These are phyloP conservation scores for Limnomonas spitsbergensis DNA, from an alignment of 139 green algal genomes.

Conservation along the genomic window DNA sequence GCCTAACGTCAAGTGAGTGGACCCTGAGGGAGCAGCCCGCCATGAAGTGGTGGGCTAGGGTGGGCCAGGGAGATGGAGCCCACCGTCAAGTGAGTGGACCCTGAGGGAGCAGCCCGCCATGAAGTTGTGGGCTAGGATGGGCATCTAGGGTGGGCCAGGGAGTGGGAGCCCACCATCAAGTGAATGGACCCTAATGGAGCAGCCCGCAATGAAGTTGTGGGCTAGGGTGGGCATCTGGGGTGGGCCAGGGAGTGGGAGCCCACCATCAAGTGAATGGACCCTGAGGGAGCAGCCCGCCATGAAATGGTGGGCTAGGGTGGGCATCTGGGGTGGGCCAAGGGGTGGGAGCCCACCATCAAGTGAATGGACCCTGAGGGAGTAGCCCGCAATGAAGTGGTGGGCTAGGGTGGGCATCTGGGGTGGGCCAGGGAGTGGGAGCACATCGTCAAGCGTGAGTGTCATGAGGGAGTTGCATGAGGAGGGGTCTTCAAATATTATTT, in stretches of 20 bases:
- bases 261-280: conserved; percentile 15
- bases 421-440: too few species aligned
- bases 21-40: neutral
- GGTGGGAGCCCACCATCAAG: too few species aligned
- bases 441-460: too few species aligned
- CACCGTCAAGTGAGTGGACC: conserved; percentile 16
- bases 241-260: conserved; percentile 61
- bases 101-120: neutral
- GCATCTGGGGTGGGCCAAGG: too few species aligned
- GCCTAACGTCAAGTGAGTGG: conserved; percentile 20
- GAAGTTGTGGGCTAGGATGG: conserved; percentile 28
- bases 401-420: too few species aligned
- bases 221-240: too few species aligned
- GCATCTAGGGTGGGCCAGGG: conserved; percentile 65
- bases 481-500: too few species aligned
- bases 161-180: conserved; percentile 31
- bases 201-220: conserved; percentile 17
- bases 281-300: neutral
- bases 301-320: too few species aligned
- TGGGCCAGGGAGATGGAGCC: conserved; percentile 61
- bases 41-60: conserved; percentile 24
- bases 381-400: too few species aligned
- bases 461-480: too few species aligned
- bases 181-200: conserved; percentile 7
- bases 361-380: too few species aligned